These are phyloP conservation scores for Eucalyptus shirleyi DNA, from an alignment of 345 rosid species.

Conservation along the genomic window DNA sequence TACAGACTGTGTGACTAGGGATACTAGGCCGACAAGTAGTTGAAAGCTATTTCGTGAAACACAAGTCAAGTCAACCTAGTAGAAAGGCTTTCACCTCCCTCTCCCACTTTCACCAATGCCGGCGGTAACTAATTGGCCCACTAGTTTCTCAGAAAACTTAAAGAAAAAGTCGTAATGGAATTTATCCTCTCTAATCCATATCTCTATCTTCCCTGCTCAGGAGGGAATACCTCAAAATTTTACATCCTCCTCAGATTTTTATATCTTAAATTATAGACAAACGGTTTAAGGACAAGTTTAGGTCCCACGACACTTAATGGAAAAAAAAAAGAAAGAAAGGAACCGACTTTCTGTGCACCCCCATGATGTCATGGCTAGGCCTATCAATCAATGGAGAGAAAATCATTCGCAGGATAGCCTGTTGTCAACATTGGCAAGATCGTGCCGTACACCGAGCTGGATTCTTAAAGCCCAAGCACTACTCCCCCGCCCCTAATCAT, in stretches of 20 bases:
- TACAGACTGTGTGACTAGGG: rapidly evolving
- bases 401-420: not conserved
- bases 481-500: not conserved
- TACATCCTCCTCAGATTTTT: too few relatives aligned
- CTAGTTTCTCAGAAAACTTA: too few relatives aligned
- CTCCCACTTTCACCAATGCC: too few relatives aligned
- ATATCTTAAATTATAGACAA: too few relatives aligned
- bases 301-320: not conserved
- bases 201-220: too few relatives aligned
- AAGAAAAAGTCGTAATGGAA: rapidly evolving
- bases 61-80: rapidly evolving
- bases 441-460: not conserved
- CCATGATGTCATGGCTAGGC: not conserved
- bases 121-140: too few relatives aligned
- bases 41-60: rapidly evolving
- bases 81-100: too few relatives aligned
- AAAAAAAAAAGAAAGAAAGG: rapidly evolving
- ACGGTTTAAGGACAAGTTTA: too few relatives aligned
- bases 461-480: not conserved
- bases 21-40: too few relatives aligned
- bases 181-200: too few relatives aligned
- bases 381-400: not conserved
- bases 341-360: not conserved
- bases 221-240: too few relatives aligned
- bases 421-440: not conserved